Evolutionary conservation across 129 eudicot species (phyloP), one percentile per base, ranked within the genome.

Genomic region (Apium graveolens): DNA sequence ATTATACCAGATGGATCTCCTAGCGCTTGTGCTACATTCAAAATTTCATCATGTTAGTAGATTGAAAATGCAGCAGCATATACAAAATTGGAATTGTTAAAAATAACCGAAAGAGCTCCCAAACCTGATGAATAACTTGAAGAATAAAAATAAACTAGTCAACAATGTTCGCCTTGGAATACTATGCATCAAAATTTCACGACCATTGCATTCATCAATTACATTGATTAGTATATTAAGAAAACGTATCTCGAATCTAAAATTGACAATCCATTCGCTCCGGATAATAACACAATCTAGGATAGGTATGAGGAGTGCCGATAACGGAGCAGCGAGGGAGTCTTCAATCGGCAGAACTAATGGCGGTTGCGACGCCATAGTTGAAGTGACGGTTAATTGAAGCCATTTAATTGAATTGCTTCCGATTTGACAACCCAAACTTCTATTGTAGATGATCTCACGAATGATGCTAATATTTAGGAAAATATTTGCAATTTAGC

Each of bases 1-100:
- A 96, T 74, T 34, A 97, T 92, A 84, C 92, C 87, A 62, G 97
- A 88, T 7, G 97, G 91, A 71, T 96, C 99, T 77, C 99, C 99
- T 78, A 90, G 75, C 35, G 97, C 99, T 82, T 83, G 79, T 62
- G 97, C 99, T 96, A 89, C 81, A 84, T 49, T 48, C 73, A 71
- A 7, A 75, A 72, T 18, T 44, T 49, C 14, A 73, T 66, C 27
- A 75, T 10, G 45, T 3, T 29, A 34, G n/a, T 14, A 20, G 2
- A 4, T 11, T 75, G 31, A 3, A 18, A 75, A 75, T 14, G 17
- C 70, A 60, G n/a, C n/a, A n/a, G 29, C 71, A 4, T 37, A 51
- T 7, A 55, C 24, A 12, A 49, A 41, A 57, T n/a, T 11, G n/a
- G 31, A 14, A 8, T 21, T 29, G 32, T 39, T 71, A 24, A 57